Evolutionary conservation across 768 basidiomycete species (phyloP).

Genomic region (Boletus rex-veris): DNA sequence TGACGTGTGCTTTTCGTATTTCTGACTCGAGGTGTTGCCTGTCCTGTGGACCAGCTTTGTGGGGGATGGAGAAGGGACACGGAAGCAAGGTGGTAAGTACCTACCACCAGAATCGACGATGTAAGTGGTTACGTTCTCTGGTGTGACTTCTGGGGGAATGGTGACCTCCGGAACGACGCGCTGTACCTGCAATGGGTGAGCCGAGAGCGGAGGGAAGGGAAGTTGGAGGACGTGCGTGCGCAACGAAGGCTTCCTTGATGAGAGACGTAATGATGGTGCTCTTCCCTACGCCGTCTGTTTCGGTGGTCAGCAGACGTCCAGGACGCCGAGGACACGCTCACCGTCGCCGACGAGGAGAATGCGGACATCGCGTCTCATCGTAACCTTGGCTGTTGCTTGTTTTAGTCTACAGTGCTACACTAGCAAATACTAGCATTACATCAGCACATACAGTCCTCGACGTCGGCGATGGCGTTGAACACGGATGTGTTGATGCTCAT

Average conservation of each 20-base stretch:
- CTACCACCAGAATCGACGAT: conserved; percentile 96
- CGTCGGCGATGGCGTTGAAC: conserved; percentile 35
- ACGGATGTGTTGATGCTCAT: conserved; percentile 55
- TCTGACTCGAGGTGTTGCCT: conserved; percentile 88
- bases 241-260: conserved; percentile 93
- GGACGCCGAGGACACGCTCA: conserved; percentile 35
- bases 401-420: background rate
- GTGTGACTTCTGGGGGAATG: conserved; percentile 95
- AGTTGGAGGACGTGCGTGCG: conserved; percentile 56
- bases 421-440: conserved; percentile 8
- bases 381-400: conserved; percentile 12
- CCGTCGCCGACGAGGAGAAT: conserved; percentile 94
- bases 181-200: conserved; percentile 63
- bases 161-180: conserved; percentile 96
- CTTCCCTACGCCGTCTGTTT: conserved; percentile 94
- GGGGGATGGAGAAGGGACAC: conserved; percentile 7
- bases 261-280: conserved; percentile 95
- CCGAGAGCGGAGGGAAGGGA: background rate
- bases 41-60: conserved; percentile 78
- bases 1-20: conserved; percentile 96
- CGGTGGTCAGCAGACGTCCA: background rate
- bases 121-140: conserved; percentile 96
- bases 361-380: conserved; percentile 89
- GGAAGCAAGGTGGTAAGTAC: conserved; percentile 23
- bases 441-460: conserved; percentile 12